A percentile compares a stretch with the other conserved stretches of the same genome.
Conservation (phyloP, 805 yeast species). For the Starmerella powellii region DNA sequence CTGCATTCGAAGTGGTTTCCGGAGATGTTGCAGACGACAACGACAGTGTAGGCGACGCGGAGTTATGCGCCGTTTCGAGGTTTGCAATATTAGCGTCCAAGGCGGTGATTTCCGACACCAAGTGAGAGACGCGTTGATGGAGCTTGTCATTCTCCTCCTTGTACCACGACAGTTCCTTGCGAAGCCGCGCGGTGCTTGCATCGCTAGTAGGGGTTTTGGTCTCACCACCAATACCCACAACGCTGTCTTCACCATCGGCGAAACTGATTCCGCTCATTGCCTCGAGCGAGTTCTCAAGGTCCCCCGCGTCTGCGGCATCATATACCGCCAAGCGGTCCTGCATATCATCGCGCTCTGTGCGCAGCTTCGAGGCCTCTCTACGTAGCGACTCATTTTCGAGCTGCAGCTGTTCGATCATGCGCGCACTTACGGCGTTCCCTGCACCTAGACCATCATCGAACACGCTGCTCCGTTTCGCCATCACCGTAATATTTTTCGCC, state of each 20-base stretch:
- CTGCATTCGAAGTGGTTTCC: not conserved
- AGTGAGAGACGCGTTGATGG: constrained; percentile 16
- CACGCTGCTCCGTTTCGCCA: constrained; percentile 39
- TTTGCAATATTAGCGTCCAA: constrained; percentile 13
- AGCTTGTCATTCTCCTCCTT: constrained; percentile 18
- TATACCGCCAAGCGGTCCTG: constrained; percentile 21
- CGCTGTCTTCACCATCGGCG: not conserved
- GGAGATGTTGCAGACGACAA: not conserved
- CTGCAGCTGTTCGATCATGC: constrained; percentile 51
- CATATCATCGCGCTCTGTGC: constrained; percentile 20
- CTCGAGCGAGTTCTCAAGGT: constrained; percentile 22
- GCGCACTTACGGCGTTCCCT: constrained; percentile 31
- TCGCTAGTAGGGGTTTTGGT: no score
- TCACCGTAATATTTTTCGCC: constrained; percentile 72
- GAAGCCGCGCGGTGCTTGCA: not conserved
- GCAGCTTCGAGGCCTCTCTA: constrained; percentile 12
- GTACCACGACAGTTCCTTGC: not conserved
- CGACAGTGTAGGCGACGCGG: not conserved
- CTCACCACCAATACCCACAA: not conserved
- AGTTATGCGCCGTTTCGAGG: constrained; percentile 10
- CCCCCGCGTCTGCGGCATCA: constrained; percentile 12
- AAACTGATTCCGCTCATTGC: constrained; percentile 16
- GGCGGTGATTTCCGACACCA: constrained; percentile 17
- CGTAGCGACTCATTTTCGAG: constrained; percentile 36
- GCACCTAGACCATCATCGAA: constrained; percentile 20